Evolutionary conservation across 1,139 yeast genomes (phyloP), one percentile per base, ranked within the genome.

Genomic region (Kazachstania sp.): DNA sequence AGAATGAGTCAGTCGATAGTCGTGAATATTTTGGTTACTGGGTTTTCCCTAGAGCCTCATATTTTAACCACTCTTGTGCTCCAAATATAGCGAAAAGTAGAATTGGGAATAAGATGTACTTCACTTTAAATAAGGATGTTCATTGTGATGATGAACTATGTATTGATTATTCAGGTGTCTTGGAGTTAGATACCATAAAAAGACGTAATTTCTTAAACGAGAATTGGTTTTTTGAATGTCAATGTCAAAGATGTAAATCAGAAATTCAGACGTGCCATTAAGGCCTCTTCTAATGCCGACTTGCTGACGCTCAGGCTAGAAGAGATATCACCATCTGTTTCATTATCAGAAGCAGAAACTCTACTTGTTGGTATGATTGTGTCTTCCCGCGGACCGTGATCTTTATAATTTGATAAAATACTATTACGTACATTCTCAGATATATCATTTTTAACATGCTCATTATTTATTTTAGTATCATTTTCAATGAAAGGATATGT

Each of bases 11-110:
- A 45, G 49, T 56, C 13, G 76, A 69, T 43, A 79, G 78, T 41
- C 72, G 75, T 48, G 90, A 83, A 57, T 81, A 77, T 55, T 70
- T 81, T 45, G 90, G 90, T 0, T 79, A 79, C 54, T 75, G 78
- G n/a, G 72, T 83, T 1, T 79, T 72, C 51, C 86, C 88, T 0
- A 72, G 76, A 18, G 86, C 84, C 0, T 82, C 88, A 1, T 82
- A 71, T 56, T 83, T 83, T 70, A 83, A 83, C 57, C 88, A 83
- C 59, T 78, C 83, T 2, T 82, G 86, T 62, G 61, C 59, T 3
- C 81, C 83, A 13, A 78, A 75, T 50, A 56, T 79, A 26, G 54
- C 51, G 9, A 74, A 73, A 18, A 49, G 51, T 51, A 18, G 63
- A 77, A 46, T 45, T 0, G 69, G 64, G 1, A 58, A 70, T 15